Evolutionary conservation across 108 stramenopile genomes (phyloP), one percentile per base, ranked within the genome.

Genomic region (Skeletonema grethae): DNA sequence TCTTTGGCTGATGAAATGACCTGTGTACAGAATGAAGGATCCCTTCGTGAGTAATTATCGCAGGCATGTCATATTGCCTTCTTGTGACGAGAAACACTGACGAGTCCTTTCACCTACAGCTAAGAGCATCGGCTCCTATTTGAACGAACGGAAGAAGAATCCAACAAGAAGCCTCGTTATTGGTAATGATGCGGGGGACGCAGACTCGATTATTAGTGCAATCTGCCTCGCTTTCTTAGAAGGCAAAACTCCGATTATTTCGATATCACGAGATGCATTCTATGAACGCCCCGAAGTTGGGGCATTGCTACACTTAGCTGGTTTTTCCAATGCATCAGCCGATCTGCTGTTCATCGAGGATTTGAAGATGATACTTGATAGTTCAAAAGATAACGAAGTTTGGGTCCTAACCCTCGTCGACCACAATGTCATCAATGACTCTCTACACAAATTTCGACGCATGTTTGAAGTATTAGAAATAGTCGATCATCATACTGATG

Each of bases 171-270:
- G 82, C 31, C 8, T 93, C 18, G 79, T 86, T 0, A 84, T 92
- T 30, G 94, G 94, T 11, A 95, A 95, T 75, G 85, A 86, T 73
- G 94, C 94, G 15, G 94, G 89, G 28, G 94, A 95, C 82, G 90
- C 94, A 0, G 94, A 95, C 71, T 86, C 87, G 22, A 85, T 95
- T 45, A 38, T 95, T 39, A 87, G 86, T 60, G 87, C 94, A 31
- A 76, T 95, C 45, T 69, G 78, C 3, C 61, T 83, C 9, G 86
- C 91, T 22, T 95, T 83, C 60, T 63, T 93, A 34, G 88, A 89
- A 58, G 36, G 41, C 2, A 57, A 65, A 3, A 84, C 70, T 22
- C 79, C 83, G 15, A 65, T 84, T 24, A 72, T 84, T 15, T 72
- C 83, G 4, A 80, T 84, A 61, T 53, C 79, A n/a, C 69, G 50